These are phyloP conservation scores for Starmerella apicola DNA, from an alignment of 805 yeast genomes.

Conservation along the genomic window DNA sequence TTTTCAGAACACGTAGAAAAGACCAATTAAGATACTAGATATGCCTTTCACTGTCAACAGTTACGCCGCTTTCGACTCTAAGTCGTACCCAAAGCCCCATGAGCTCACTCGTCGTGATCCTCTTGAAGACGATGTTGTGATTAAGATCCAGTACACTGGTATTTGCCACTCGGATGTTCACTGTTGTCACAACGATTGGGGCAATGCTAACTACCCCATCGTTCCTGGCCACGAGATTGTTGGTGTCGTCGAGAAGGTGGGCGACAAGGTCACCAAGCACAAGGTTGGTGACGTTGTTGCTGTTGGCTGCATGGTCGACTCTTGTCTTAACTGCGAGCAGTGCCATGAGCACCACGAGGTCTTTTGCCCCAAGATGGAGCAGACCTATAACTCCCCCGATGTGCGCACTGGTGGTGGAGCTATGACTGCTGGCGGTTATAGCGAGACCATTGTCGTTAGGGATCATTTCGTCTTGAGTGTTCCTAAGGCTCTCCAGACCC, in stretches of 20 bases:
- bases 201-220: slow-evolving; percentile 26
- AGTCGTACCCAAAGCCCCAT: slow-evolving; percentile 2
- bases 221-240: slow-evolving; percentile 41
- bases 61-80: slow-evolving; percentile 3
- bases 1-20: no score
- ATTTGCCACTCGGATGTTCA: slow-evolving; percentile 52
- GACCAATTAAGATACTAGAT: not conserved
- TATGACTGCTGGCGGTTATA: slow-evolving; percentile 39
- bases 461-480: slow-evolving; percentile 54
- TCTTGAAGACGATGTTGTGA: slow-evolving; percentile 25
- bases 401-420: slow-evolving; percentile 50
- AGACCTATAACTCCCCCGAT: slow-evolving; percentile 39
- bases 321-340: slow-evolving; percentile 51
- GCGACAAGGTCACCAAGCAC: slow-evolving; percentile 38
- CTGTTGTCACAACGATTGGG: slow-evolving; percentile 42
- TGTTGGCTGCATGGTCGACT: slow-evolving; percentile 55
- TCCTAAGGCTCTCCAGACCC: slow-evolving; percentile 42
- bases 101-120: slow-evolving; percentile 17
- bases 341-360: slow-evolving; percentile 45
- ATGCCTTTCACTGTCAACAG: slow-evolving; percentile 11
- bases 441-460: slow-evolving; percentile 30
- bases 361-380: slow-evolving; percentile 39
- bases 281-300: slow-evolving; percentile 69
- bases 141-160: slow-evolving; percentile 23
- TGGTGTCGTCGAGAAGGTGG: slow-evolving; percentile 35